phyloP scores from a whole-genome alignment of 2,329 filamentous ascomycete genomes.

The Fusarium duplospermum region DNA sequence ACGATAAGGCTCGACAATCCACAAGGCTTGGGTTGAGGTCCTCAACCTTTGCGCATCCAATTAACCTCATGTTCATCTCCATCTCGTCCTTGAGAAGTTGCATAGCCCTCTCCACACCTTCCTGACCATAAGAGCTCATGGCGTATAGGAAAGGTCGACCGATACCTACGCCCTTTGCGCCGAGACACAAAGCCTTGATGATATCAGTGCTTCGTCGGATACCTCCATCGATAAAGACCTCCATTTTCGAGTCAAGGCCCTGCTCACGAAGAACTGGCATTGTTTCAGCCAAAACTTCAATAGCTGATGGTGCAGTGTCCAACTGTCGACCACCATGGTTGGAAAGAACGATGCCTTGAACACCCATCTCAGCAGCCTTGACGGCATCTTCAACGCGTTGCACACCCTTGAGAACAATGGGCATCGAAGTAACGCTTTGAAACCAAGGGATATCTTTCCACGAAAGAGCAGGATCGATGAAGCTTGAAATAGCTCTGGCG shows the following conservation, averaged over 20 bases:
- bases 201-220: conserved; percentile 91
- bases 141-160: conserved; percentile 94
- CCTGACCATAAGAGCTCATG: conserved; percentile 83
- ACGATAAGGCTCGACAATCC: neutral
- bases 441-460: conserved; percentile 98
- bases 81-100: neutral
- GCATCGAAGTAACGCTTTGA: conserved; percentile 86
- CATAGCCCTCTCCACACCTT: neutral
- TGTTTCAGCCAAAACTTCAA: conserved; percentile 92
- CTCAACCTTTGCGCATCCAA: neutral
- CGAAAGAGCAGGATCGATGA: conserved; percentile 78
- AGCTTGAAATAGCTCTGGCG: conserved; percentile 78
- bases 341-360: conserved; percentile 93
- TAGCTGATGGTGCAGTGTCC: conserved; percentile 86
- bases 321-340: conserved; percentile 98
- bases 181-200: conserved; percentile 91
- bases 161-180: conserved; percentile 91
- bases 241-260: conserved; percentile 79
- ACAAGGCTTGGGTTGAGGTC: neutral
- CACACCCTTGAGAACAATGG: conserved; percentile 94
- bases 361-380: conserved; percentile 80
- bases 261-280: conserved; percentile 84
- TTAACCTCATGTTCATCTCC: neutral
- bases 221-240: conserved; percentile 91
- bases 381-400: conserved; percentile 96